These are phyloP conservation scores for Carex parvula DNA, from an alignment of 176 grass and related monocot species.

Conservation along the genomic window DNA sequence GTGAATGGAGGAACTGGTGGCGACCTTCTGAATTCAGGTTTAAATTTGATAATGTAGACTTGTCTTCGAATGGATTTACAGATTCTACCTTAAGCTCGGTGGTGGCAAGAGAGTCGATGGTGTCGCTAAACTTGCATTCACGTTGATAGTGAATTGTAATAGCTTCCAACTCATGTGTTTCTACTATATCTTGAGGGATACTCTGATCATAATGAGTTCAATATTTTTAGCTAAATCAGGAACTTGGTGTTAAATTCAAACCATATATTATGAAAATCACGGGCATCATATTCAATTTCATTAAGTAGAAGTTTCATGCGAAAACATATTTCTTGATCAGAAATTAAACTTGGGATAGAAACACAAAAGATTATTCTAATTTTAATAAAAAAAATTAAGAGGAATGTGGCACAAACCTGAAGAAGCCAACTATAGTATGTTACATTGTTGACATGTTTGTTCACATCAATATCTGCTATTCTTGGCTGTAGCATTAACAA, in stretches of 20 bases:
- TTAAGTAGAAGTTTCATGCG: too few relatives aligned
- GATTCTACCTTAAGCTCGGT: conserved; percentile 36
- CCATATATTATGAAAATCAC: too few relatives aligned
- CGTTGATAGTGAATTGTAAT: conserved; percentile 79
- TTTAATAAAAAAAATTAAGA: too few relatives aligned
- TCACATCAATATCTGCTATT: conserved; percentile 96
- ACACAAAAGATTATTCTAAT: too few relatives aligned
- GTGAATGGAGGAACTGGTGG: conserved; percentile 64
- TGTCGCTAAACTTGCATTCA: conserved; percentile 75
- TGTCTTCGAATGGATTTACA: too few relatives aligned
- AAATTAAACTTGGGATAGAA: too few relatives aligned
- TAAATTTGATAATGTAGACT: neutral
- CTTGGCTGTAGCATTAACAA: conserved; percentile 50
- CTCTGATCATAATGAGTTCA: conserved; percentile 33
- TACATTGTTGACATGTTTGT: conserved; percentile 96
- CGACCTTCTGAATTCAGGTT: conserved; percentile 8
- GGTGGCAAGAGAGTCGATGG: conserved; percentile 71
- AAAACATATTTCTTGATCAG: too few relatives aligned
- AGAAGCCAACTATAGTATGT: conserved; percentile 95
- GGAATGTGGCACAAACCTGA: conserved; percentile 46
- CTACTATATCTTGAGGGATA: conserved; percentile 89
- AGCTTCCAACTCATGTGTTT: conserved; percentile 82
- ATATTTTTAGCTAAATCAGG: neutral
- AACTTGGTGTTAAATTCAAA: neutral
- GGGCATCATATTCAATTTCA: too few relatives aligned